These are phyloP conservation scores for Podospora pseudopauciseta DNA, from an alignment of 495 filamentous ascomycete genomes.

Conservation along the genomic window DNA sequence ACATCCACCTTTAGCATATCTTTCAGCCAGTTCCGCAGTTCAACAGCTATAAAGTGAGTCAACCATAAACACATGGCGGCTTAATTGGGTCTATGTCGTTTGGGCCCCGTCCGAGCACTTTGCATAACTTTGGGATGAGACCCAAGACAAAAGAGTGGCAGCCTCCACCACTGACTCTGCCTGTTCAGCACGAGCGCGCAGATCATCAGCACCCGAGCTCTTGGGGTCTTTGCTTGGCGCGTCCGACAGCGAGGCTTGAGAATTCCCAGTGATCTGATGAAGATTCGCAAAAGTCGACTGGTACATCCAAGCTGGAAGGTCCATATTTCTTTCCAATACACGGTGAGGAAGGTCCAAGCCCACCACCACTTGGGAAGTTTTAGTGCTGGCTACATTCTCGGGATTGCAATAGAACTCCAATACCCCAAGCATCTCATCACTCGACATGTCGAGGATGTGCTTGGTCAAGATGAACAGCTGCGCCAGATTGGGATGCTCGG, in stretches of 20 bases:
- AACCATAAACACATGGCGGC: slow-evolving; percentile 11
- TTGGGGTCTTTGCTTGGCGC: not conserved
- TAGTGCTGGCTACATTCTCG: not conserved
- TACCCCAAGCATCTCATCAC: not conserved
- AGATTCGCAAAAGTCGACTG: not conserved
- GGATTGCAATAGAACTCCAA: not conserved
- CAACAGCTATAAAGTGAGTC: slow-evolving; percentile 13
- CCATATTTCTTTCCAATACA: too few relatives aligned
- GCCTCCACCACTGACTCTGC: not conserved
- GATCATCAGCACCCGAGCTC: not conserved
- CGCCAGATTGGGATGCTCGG: slow-evolving; percentile 11
- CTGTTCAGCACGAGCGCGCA: not conserved
- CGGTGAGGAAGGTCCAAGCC: too few relatives aligned
- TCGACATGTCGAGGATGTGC: not conserved
- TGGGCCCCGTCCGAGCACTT: not conserved
- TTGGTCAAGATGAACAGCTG: not conserved
- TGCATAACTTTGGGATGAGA: not conserved
- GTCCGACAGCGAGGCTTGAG: not conserved
- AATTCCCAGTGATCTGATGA: not conserved
- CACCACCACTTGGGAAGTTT: not conserved
- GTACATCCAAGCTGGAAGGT: too few relatives aligned
- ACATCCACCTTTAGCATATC: slow-evolving; percentile 6
- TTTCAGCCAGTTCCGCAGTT: slow-evolving; percentile 5
- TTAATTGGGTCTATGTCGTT: slow-evolving; percentile 2
- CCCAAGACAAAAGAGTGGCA: slow-evolving; percentile 12